These are phyloP conservation scores for Trichoderma polysporum DNA, from an alignment of 2,329 filamentous ascomycete species.

Conservation along the genomic window DNA sequence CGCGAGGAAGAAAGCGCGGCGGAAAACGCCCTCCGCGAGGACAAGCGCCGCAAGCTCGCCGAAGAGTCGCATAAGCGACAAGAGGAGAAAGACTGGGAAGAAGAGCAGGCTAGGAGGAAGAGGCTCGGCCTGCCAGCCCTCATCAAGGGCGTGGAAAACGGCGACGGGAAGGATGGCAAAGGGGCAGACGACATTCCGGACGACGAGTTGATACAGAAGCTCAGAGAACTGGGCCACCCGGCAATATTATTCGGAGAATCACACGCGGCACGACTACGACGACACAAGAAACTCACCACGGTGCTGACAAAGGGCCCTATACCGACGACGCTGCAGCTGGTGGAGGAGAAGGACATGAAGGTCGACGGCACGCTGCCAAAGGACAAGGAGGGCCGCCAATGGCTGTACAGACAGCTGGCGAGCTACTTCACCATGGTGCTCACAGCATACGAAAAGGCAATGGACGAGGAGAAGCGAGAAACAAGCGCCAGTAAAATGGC, in stretches of 20 bases:
- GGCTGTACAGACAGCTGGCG: conserved; percentile 82
- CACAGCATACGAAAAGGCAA: conserved; percentile 77
- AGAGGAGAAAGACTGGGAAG: conserved; percentile 70
- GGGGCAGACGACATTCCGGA: conserved; percentile 65
- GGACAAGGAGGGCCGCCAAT: conserved; percentile 64
- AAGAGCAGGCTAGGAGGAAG: conserved; percentile 71
- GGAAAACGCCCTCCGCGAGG: conserved; percentile 68
- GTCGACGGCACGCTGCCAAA: conserved; percentile 62
- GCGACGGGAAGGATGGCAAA: conserved; percentile 44
- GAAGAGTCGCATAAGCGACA: conserved; percentile 71
- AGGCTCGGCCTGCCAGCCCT: conserved; percentile 78
- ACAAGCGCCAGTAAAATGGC: conserved; percentile 81
- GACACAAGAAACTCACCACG: conserved; percentile 67
- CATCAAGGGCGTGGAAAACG: conserved; percentile 39
- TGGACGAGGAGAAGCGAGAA: conserved; percentile 62
- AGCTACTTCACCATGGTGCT: conserved; percentile 98
- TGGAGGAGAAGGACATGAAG: conserved; percentile 88
- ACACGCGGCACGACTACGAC: conserved; percentile 64
- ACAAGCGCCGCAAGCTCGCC: conserved; percentile 77
- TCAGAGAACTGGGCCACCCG: conserved; percentile 74
- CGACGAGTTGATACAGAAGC: conserved; percentile 64
- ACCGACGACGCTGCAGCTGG: conserved; percentile 75
- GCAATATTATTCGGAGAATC: conserved; percentile 77
- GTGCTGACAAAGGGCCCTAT: conserved; percentile 74
- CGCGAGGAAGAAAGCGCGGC: conserved; percentile 80